Evolutionary conservation across 352 stramenopile species (phyloP), one percentile per base, ranked within the genome.

Genomic region (Phytophthora rubi): DNA sequence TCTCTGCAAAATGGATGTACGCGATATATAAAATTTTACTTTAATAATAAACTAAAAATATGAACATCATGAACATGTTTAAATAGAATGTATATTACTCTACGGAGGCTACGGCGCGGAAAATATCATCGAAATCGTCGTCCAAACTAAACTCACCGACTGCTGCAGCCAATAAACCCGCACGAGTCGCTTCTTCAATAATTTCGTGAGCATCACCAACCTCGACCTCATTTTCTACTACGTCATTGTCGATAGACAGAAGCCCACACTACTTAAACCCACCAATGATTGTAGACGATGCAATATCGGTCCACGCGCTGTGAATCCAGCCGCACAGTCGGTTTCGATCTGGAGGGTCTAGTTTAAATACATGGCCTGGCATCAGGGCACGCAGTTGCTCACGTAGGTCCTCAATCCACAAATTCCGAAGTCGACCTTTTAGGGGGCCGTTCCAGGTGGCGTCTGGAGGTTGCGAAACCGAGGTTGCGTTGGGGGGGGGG

Each of bases 381-480:
- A 2, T 13, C 2, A 16, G 53, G 8, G 15, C 16, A 12, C 10
- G 32, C n/a, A 59, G 53, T 32, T 59, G 53, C 23, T 45, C 8
- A 9, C 53, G 32, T 18, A 59, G 33, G 12, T 59, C 18, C 9
- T 18, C 1, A 33, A 48, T 59, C 30, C 33, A 59, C 10, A 18
- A 4, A 21, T 59, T 48, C 2, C 53, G 30, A 1, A 49, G 53
- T n/a, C 18, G 1, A 16, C 8, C 6, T 18, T 59, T 48, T 7
- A 59, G 5, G 5, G 30, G n/a, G 30, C n/a, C 53, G 9, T 59
- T 59, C 33, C 53, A 59, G 1, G 33, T 48, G 3, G 53, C 53
- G 5, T 59, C 53, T 4, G 33, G 33, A 6, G 33, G 53, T 18
- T 59, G 53, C n/a, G 53, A 35, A 12, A 59, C 32, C 10, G 30